Percentiles rank a stretch among this genome's conserved stretches.
These are phyloP conservation scores for Celoporthe dispersa DNA, from an alignment of 2,329 filamentous ascomycete genomes.

Conservation along the genomic window DNA sequence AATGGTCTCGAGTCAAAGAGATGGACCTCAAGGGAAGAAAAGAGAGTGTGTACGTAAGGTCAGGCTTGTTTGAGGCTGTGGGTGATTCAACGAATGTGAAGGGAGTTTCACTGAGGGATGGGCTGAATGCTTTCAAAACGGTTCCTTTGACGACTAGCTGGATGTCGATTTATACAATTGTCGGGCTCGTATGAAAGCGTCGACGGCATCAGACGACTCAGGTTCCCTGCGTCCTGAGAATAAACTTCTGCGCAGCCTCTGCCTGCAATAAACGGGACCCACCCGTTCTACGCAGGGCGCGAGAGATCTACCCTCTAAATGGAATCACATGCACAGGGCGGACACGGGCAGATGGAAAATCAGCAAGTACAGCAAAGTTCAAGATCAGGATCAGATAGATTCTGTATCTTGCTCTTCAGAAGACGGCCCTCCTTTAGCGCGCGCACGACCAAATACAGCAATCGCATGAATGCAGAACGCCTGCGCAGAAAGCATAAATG, in stretches of 20 bases:
- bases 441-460: neutral
- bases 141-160: neutral
- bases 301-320: neutral
- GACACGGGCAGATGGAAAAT: neutral
- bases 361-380: neutral
- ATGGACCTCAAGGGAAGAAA: neutral
- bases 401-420: neutral
- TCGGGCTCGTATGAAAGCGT: neutral
- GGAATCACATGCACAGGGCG: neutral
- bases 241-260: conserved; percentile 21
- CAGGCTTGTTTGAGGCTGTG: neutral
- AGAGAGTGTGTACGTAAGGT: neutral
- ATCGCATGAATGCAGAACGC: neutral
- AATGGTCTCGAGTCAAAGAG: neutral
- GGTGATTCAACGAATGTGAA: neutral
- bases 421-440: neutral
- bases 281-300: neutral
- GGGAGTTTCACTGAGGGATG: neutral
- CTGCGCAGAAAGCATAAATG: neutral
- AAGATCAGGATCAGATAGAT: neutral
- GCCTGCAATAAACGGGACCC: conserved; percentile 21
- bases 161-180: neutral
- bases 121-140: neutral
- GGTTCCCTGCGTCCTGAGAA: conserved; percentile 19
- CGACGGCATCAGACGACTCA: conserved; percentile 19